Base-by-base conservation (phyloP, 441 rosid genomes). In the Erodium texanum region DNA sequence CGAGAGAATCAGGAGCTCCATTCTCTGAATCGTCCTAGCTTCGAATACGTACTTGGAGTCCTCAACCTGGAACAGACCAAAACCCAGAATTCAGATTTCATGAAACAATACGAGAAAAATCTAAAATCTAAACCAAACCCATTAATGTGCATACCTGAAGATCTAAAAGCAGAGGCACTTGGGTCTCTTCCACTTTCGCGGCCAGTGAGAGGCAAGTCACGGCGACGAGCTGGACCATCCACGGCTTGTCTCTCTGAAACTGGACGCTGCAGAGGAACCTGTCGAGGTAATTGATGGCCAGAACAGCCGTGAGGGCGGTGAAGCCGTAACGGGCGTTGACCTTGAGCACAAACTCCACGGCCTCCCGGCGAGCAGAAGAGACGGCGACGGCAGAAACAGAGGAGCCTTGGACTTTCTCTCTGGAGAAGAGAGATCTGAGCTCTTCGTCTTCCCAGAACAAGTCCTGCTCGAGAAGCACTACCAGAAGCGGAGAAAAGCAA, bases 141-240 rank as follows among this genome's bases (percentile, higher is more conserved):
- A 38, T 38, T 38, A 50, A 50, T 50, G 6, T 15, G 41, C 0
- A 48, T 18, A 50, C 99, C 78, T 93, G 99, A 38, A 91, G 84
- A 77, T 91, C 93, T 48, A 87, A 54, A 50, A 93, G 92, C 69
- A 88, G 86, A 74, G 96, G 97, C 38, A 82, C 96, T 68, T 88
- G 84, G 43, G 83, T 91, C 80, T 93, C 99, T 76, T 93, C 99
- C 34, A 93, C 88, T 85, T 93, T 93, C 9, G 96, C 97, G 66
- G 99, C 93, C 58, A 93, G 69, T 64, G 96, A 89, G 74, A 93
- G 89, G 65, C 96, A 91, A 61, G 96, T 77, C 0, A 93, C 92
- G 9, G 96, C 89, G 29, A 84, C 83, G 14, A 93, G 90, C 75
- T 87, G 99, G 71, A 87, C 85, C 97, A 83, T 89, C 99, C 99